A percentile compares a stretch with the other conserved stretches of the same genome.
Conservation (phyloP, 2,329 filamentous ascomycete genomes). For the Trichophyton schoenleinii region DNA sequence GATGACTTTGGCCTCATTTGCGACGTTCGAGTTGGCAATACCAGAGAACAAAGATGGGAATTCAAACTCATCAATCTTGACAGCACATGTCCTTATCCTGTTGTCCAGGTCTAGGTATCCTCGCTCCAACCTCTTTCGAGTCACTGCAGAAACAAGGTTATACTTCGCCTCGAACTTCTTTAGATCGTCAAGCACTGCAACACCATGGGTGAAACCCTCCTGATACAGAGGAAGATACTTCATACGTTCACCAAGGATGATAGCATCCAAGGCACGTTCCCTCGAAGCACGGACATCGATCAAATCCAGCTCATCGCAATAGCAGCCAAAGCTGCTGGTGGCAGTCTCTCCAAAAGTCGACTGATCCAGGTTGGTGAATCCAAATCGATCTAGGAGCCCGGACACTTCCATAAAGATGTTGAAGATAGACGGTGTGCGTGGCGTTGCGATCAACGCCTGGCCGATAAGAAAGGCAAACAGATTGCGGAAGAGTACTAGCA, state of each 20-base stretch:
- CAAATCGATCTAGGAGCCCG: constrained; percentile 44
- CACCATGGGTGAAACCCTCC: constrained; percentile 82
- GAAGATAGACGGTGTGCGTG: constrained; percentile 43
- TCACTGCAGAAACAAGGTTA: constrained; percentile 55
- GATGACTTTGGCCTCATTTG: constrained; percentile 61
- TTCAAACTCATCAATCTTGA: constrained; percentile 72
- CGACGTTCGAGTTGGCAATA: constrained; percentile 69
- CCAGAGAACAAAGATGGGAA: constrained; percentile 84
- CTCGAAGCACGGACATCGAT: constrained; percentile 69
- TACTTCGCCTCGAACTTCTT: constrained; percentile 59
- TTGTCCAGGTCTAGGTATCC: constrained; percentile 67
- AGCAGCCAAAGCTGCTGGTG: constrained; percentile 40
- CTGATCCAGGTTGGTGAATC: constrained; percentile 50
- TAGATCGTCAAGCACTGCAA: constrained; percentile 67
- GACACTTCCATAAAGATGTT: constrained; percentile 50
- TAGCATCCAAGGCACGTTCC: constrained; percentile 78
- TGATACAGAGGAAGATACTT: constrained; percentile 71
- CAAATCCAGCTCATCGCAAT: constrained; percentile 63
- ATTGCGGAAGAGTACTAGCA: constrained; percentile 48
- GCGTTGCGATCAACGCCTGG: constrained; percentile 48
- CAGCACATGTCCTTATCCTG: constrained; percentile 56
- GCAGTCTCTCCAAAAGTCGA: constrained; percentile 53
- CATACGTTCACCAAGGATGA: constrained; percentile 83
- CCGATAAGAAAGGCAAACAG: constrained; percentile 53
- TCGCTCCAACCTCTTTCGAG: constrained; percentile 67